These are phyloP conservation scores for Lactifluus pinguis DNA, from an alignment of 768 basidiomycete species.

Conservation along the genomic window DNA sequence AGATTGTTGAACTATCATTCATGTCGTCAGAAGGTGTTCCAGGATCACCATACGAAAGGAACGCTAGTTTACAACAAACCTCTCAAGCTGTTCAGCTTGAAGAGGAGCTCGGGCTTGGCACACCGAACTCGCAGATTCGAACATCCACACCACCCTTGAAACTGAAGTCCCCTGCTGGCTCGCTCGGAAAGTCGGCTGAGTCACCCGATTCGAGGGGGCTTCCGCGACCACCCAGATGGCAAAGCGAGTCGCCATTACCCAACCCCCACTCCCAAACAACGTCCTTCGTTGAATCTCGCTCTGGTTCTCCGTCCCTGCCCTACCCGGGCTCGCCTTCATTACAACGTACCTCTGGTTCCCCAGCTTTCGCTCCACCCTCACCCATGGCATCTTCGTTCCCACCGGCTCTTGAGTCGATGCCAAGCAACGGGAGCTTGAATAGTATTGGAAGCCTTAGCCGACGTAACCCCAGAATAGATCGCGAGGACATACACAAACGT, in stretches of 20 bases:
- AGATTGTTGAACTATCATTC: constrained; percentile 23
- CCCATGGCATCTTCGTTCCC: constrained; percentile 16
- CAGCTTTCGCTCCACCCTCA: constrained; percentile 12
- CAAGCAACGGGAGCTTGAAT: constrained; percentile 19
- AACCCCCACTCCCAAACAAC: background rate
- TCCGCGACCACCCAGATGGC: constrained; percentile 8
- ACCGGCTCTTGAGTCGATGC: constrained; percentile 11
- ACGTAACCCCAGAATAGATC: constrained; percentile 38
- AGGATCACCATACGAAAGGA: constrained; percentile 15
- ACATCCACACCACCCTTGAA: constrained; percentile 16
- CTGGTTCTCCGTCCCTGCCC: background rate
- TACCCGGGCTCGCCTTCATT: constrained; percentile 9
- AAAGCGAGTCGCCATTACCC: constrained; percentile 14
- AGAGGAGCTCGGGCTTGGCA: constrained; percentile 16
- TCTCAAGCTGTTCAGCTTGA: constrained; percentile 28
- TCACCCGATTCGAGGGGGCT: constrained; percentile 13
- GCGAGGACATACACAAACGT: constrained; percentile 44
- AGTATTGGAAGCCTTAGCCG: constrained; percentile 22
- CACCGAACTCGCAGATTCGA: constrained; percentile 9
- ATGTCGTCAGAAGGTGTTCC: constrained; percentile 19
- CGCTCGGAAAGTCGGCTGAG: constrained; percentile 1
- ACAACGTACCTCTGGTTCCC: constrained; percentile 6
- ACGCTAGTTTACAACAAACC: constrained; percentile 30
- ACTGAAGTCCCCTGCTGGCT: background rate
- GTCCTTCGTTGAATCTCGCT: background rate